Evolutionary conservation across 2,329 filamentous ascomycete species (phyloP).

Genomic region (Fusarium burgessii): DNA sequence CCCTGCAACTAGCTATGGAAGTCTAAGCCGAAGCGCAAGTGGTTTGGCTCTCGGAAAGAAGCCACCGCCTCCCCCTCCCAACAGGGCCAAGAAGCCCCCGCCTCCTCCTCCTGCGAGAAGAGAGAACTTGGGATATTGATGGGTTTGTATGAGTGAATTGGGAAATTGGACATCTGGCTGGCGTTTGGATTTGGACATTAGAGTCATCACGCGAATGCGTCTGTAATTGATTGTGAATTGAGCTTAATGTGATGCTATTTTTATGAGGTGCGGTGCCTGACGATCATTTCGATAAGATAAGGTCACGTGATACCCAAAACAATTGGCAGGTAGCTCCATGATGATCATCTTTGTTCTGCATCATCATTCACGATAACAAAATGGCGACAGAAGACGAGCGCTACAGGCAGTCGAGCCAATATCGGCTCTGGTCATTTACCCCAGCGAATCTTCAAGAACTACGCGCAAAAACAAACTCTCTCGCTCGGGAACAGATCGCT

Average conservation of each 20-base stretch:
- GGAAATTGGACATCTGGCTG: conserved; percentile 14
- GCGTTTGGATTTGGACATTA: conserved; percentile 37
- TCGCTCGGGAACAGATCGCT: conserved; percentile 74
- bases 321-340: conserved; percentile 4
- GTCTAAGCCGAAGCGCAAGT: conserved; percentile 60
- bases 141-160: conserved; percentile 5
- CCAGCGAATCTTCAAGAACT: conserved; percentile 76
- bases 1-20: conserved; percentile 68
- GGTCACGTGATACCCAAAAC: conserved; percentile 20
- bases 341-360: conserved; percentile 6
- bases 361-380: conserved; percentile 38
- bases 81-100: conserved; percentile 59
- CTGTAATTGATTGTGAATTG: conserved; percentile 32
- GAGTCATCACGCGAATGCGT: conserved; percentile 36
- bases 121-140: conserved; percentile 47
- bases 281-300: conserved; percentile 23
- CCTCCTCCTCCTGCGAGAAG: conserved; percentile 51
- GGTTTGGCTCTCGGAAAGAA: conserved; percentile 59
- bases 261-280: neutral
- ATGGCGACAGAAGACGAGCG: conserved; percentile 90
- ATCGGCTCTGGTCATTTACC: conserved; percentile 91
- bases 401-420: conserved; percentile 92
- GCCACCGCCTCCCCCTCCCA: conserved; percentile 64
- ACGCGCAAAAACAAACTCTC: conserved; percentile 81
- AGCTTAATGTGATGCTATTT: neutral